Evolutionary conservation across 2,329 filamentous ascomycete species (phyloP).

Genomic region (Chalaropsis ovoidea): DNA sequence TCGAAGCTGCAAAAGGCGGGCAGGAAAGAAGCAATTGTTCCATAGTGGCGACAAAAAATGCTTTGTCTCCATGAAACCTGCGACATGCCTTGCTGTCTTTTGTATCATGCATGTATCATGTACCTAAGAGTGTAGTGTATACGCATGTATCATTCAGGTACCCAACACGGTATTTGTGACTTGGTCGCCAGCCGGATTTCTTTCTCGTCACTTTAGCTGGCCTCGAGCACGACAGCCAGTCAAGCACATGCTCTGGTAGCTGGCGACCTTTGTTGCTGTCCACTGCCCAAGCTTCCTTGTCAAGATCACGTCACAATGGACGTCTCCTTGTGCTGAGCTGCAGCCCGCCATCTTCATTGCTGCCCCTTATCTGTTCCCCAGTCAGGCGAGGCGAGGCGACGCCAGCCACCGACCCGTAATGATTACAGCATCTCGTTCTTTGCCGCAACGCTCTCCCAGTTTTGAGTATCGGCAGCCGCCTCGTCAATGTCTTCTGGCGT

Average conservation of each 20-base stretch:
- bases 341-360: not conserved
- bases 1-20: not conserved
- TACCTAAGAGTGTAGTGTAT: not conserved
- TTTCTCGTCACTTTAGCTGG: too few relatives aligned
- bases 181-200: too few relatives aligned
- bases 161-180: too few relatives aligned
- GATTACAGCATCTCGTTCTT: not conserved
- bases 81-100: not conserved
- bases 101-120: not conserved
- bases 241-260: not conserved
- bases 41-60: not conserved
- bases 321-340: not conserved
- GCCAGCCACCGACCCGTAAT: not conserved
- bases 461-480: too few relatives aligned
- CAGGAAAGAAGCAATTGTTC: not conserved
- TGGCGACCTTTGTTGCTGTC: not conserved
- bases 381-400: not conserved
- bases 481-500: too few relatives aligned
- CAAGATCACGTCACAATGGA: not conserved
- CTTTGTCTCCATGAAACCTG: not conserved
- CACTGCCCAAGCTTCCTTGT: not conserved
- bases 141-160: too few relatives aligned
- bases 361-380: not conserved
- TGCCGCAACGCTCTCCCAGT: too few relatives aligned
- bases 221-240: too few relatives aligned